Percentiles rank a stretch among this genome's conserved stretches.
These are phyloP conservation scores for Paramecium tetraurelia DNA, from an alignment of 73 alveolate species.

Conservation along the genomic window DNA sequence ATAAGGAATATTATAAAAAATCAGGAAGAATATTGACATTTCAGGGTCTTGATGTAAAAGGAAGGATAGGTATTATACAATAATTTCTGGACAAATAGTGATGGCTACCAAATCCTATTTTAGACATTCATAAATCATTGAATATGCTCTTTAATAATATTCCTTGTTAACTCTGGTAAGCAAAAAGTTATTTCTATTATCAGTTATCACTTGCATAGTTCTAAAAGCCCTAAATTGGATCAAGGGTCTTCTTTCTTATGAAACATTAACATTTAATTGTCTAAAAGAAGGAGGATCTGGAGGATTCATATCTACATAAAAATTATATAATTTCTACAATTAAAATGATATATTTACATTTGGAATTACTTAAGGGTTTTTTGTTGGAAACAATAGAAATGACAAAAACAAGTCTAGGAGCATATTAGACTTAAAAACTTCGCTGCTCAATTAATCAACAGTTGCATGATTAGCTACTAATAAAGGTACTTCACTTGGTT, in stretches of 20 bases:
- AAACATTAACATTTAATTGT: neutral
- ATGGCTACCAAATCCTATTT: conserved; percentile 4
- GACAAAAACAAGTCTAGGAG: neutral
- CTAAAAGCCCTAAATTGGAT: conserved; percentile 33
- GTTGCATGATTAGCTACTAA: neutral
- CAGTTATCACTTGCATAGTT: conserved; percentile 20
- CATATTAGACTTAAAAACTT: neutral
- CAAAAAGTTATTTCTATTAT: conserved; percentile 1
- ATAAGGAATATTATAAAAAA: conserved; percentile 12
- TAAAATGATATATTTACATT: neutral
- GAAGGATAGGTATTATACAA: neutral
- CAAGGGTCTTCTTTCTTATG: neutral
- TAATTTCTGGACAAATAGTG: conserved; percentile 35
- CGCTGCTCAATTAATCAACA: conserved; percentile 25
- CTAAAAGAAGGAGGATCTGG: conserved; percentile 23
- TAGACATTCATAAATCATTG: neutral
- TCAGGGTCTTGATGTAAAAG: conserved; percentile 17
- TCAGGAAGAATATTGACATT: neutral
- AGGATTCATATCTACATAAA: neutral
- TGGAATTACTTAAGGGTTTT: neutral
- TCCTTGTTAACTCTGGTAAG: neutral
- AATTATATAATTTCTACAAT: conserved; percentile 16
- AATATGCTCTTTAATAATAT: neutral
- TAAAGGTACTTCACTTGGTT: conserved; percentile 36
- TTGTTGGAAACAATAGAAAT: conserved; percentile 1